Evolutionary conservation across 495 filamentous ascomycete genomes (phyloP).

Genomic region (Daldinia bambusicola): DNA sequence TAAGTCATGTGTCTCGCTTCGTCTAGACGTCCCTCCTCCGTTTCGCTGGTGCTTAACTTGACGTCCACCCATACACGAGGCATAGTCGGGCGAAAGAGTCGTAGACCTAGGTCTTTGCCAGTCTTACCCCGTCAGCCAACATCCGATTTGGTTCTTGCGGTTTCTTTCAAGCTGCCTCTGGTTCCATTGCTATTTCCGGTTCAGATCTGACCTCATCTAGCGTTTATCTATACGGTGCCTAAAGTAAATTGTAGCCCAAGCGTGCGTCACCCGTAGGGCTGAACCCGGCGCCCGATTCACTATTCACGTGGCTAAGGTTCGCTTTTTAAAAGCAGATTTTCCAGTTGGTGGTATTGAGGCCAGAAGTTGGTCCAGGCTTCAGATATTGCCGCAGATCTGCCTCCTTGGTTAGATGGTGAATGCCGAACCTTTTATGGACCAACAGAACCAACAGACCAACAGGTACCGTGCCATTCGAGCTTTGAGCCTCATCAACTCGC

Average conservation of each 20-base stretch:
- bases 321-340: conserved; percentile 13
- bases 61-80: conserved; percentile 35
- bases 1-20: conserved; percentile 41
- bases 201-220: conserved; percentile 34
- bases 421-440: conserved; percentile 5
- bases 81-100: conserved; percentile 10
- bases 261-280: conserved; percentile 38
- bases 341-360: conserved; percentile 1
- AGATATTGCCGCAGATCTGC: conserved; percentile 17
- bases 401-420: conserved; percentile 5
- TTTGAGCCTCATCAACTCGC: conserved; percentile 26
- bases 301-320: conserved; percentile 34
- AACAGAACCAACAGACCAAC: conserved; percentile 3
- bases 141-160: conserved; percentile 20
- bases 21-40: conserved; percentile 26
- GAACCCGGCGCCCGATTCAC: conserved; percentile 21
- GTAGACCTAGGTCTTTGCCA: conserved; percentile 27
- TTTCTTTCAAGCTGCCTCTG: conserved; percentile 26
- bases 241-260: conserved; percentile 25
- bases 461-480: conserved; percentile 5
- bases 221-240: conserved; percentile 28
- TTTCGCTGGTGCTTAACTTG: conserved; percentile 38
- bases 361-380: conserved; percentile 22
- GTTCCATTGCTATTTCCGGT: conserved; percentile 31
- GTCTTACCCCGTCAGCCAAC: conserved; percentile 31